Evolutionary conservation across 345 rosid genomes (phyloP).

Genomic region (Aquilaria yunnanensis): DNA sequence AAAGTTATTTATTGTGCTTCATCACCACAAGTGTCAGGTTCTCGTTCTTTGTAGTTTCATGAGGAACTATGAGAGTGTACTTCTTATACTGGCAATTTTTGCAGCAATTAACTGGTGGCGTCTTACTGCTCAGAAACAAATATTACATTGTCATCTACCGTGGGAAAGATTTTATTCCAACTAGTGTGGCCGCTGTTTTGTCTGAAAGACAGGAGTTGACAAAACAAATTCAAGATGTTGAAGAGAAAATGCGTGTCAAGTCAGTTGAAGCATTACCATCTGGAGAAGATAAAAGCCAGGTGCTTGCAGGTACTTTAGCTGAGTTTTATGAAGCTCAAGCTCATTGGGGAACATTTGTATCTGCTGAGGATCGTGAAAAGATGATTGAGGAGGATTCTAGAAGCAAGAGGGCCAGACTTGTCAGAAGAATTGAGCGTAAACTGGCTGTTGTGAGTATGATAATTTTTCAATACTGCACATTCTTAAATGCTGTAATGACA

Average conservation of each 20-base stretch:
- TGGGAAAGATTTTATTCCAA: conserved; percentile 96
- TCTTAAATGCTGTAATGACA: not conserved
- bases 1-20: conserved; percentile 2
- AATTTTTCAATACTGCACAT: not conserved
- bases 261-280: conserved; percentile 43
- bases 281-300: conserved; percentile 41
- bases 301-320: conserved; percentile 85
- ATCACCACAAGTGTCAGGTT: not conserved
- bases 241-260: conserved; percentile 61
- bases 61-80: not conserved
- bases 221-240: conserved; percentile 72
- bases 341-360: conserved; percentile 80
- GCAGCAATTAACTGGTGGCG: conserved; percentile 88
- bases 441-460: conserved; percentile 58
- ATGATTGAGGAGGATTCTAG: conserved; percentile 87
- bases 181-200: conserved; percentile 75
- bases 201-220: conserved; percentile 78
- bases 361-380: conserved; percentile 74
- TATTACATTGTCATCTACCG: conserved; percentile 90
- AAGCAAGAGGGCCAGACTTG: conserved; percentile 53
- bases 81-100: conserved; percentile 10
- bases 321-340: conserved; percentile 98
- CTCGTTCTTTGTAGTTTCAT: not conserved
- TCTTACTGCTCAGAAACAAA: conserved; percentile 88
- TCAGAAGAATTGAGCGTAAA: conserved; percentile 76